phyloP scores from a whole-genome alignment of 192 early-diverging fungal genomes.

The Backusella australiensis region DNA sequence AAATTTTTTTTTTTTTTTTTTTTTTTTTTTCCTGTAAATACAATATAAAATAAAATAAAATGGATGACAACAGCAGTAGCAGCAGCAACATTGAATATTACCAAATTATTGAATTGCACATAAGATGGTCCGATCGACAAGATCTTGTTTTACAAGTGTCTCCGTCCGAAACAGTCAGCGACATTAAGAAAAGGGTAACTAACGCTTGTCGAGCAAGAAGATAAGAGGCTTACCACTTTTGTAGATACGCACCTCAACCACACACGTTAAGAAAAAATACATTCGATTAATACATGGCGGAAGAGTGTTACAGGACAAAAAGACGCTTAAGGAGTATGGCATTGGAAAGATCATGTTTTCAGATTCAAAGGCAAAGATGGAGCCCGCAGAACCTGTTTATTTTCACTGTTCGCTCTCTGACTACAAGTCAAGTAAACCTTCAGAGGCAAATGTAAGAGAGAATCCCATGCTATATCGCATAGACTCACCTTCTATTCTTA shows the following conservation, averaged over 20 bases:
- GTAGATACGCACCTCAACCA: slow-evolving; percentile 23
- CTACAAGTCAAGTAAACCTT: slow-evolving; percentile 25
- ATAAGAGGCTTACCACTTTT: neutral
- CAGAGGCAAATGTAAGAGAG: neutral
- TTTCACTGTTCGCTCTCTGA: slow-evolving; percentile 55
- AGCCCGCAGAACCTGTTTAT: slow-evolving; percentile 40
- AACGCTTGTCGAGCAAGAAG: neutral
- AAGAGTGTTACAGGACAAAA: slow-evolving; percentile 39
- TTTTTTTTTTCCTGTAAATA: neutral
- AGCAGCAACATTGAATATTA: slow-evolving; percentile 6
- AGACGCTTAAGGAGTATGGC: slow-evolving; percentile 33
- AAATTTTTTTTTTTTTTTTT: neutral
- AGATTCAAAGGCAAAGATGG: slow-evolving; percentile 26
- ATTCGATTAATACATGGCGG: slow-evolving; percentile 52
- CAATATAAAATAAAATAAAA: neutral
- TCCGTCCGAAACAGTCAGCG: slow-evolving; percentile 32
- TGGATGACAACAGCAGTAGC: neutral
- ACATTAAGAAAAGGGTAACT: slow-evolving; percentile 47
- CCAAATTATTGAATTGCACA: slow-evolving; percentile 32
- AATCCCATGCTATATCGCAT: neutral
- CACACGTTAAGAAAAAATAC: slow-evolving; percentile 38
- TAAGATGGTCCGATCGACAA: slow-evolving; percentile 42
- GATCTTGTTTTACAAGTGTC: slow-evolving; percentile 33
- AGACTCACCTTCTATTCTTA: slow-evolving; percentile 13
- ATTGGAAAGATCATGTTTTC: slow-evolving; percentile 16